A percentile compares a stretch with the other conserved stretches of the same genome.
phyloP scores from a whole-genome alignment of 163 green algal species.

The Chlamydomonas reinhardtii region DNA sequence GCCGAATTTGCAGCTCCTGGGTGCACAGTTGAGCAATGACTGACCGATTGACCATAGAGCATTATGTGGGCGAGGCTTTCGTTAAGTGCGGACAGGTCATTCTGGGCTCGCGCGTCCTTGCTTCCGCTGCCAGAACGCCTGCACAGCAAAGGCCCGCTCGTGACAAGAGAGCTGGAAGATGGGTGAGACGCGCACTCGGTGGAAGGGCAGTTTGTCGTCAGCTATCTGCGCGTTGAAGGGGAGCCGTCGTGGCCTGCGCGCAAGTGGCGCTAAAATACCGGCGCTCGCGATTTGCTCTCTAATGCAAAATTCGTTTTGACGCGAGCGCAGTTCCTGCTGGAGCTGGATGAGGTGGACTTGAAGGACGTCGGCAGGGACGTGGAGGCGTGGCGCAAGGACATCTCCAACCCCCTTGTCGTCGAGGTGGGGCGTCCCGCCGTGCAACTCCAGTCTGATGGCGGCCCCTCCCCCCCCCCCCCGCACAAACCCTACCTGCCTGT shows the following conservation, averaged over 20 bases:
- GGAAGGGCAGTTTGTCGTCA: too few species aligned
- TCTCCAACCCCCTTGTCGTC: slow-evolving; percentile 68
- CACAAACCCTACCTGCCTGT: too few species aligned
- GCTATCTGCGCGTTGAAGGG: too few species aligned
- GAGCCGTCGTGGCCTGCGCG: too few species aligned
- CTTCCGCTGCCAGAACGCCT: not conserved
- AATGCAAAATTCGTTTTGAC: too few species aligned
- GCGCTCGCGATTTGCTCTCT: too few species aligned
- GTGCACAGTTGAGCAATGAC: slow-evolving; percentile 7
- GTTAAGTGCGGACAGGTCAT: slow-evolving; percentile 56
- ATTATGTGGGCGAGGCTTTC: slow-evolving; percentile 58
- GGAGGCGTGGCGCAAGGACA: slow-evolving; percentile 73
- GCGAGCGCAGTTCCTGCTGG: slow-evolving; percentile 77
- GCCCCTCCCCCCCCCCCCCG: too few species aligned
- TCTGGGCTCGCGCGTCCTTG: slow-evolving; percentile 50
- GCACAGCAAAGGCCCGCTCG: slow-evolving; percentile 10
- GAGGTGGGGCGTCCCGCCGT: slow-evolving; percentile 57
- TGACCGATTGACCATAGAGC: slow-evolving; percentile 54
- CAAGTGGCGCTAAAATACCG: too few species aligned
- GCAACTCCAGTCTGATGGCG: too few species aligned
- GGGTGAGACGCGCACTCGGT: slow-evolving; percentile 33
- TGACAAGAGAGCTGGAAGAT: slow-evolving; percentile 55
- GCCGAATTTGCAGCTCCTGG: not conserved
- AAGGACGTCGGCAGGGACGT: slow-evolving; percentile 54
- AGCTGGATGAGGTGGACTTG: slow-evolving; percentile 75